phyloP scores from a whole-genome alignment of 2,329 filamentous ascomycete genomes.

The Hymenoscyphus fructigenus region DNA sequence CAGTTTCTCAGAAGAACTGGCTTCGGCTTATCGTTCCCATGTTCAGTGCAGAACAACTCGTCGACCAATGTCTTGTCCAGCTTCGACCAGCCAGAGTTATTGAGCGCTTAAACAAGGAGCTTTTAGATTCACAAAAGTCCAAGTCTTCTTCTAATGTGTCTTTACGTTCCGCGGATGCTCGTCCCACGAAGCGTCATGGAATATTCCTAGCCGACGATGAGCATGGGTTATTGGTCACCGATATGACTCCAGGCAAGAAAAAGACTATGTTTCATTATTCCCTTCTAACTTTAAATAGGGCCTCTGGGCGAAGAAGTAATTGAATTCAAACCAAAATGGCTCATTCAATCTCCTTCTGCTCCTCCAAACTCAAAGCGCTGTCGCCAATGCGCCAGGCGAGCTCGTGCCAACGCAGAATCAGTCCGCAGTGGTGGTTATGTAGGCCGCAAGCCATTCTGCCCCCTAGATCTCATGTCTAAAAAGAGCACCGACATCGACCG shows the following conservation, averaged over 20 bases:
- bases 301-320: slow-evolving; percentile 46
- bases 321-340: slow-evolving; percentile 86
- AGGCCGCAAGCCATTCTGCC: slow-evolving; percentile 52
- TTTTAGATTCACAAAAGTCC: slow-evolving; percentile 40
- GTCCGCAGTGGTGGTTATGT: slow-evolving; percentile 17
- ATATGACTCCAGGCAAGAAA: slow-evolving; percentile 58
- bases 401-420: slow-evolving; percentile 26
- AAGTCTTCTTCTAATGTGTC: slow-evolving; percentile 9
- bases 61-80: slow-evolving; percentile 54
- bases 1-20: slow-evolving; percentile 45
- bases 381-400: slow-evolving; percentile 64
- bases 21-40: slow-evolving; percentile 52
- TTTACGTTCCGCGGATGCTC: slow-evolving; percentile 12
- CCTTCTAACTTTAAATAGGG: slow-evolving; percentile 3
- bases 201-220: slow-evolving; percentile 55
- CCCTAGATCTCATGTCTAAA: slow-evolving; percentile 60
- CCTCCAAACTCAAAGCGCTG: slow-evolving; percentile 63
- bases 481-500: slow-evolving; percentile 45
- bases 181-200: slow-evolving; percentile 50
- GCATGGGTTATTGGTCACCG: slow-evolving; percentile 69
- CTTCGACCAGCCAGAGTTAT: slow-evolving; percentile 45
- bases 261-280: background rate
- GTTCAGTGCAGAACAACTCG: slow-evolving; percentile 54
- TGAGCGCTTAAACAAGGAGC: slow-evolving; percentile 51
- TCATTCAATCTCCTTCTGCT: slow-evolving; percentile 71